phyloP scores from a whole-genome alignment of 306 rosid genomes.

The Fagus sylvatica region DNA sequence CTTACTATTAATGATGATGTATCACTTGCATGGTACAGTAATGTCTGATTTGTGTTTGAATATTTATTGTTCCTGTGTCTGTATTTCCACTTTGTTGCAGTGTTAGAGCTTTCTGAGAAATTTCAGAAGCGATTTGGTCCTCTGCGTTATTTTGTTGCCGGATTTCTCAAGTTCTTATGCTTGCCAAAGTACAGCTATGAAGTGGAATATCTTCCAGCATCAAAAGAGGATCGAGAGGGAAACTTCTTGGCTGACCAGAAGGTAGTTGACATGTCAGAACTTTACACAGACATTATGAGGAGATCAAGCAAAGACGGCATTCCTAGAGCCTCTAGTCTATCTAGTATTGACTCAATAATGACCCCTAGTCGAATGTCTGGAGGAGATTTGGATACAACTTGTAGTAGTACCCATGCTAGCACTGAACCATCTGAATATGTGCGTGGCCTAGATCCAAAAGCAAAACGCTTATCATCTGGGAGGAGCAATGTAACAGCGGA shows the following conservation, averaged over 20 bases:
- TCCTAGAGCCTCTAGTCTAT: constrained; percentile 97
- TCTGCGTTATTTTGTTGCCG: constrained; percentile 94
- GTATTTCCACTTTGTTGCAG: constrained; percentile 49
- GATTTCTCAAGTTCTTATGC: constrained; percentile 90
- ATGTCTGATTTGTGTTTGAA: not conserved
- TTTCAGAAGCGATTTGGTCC: constrained; percentile 98
- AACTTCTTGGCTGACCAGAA: constrained; percentile 58
- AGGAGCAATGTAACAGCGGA: constrained; percentile 80
- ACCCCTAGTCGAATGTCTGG: constrained; percentile 95
- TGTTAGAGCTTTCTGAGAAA: constrained; percentile 92
- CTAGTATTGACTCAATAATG: constrained; percentile 98
- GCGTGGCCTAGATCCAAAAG: constrained; percentile 92
- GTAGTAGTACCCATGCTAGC: constrained; percentile 78
- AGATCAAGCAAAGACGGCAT: constrained; percentile 86
- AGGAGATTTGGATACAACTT: constrained; percentile 73
- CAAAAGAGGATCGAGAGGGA: constrained; percentile 72
- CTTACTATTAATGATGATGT: not conserved
- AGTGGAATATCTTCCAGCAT: constrained; percentile 90
- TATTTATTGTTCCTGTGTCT: constrained; percentile 10
- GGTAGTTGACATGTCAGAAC: constrained; percentile 83
- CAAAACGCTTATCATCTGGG: constrained; percentile 85
- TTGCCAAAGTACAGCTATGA: constrained; percentile 91
- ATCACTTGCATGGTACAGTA: not conserved
- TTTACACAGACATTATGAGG: constrained; percentile 79
- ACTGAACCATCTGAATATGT: constrained; percentile 95